Conservation (phyloP, 1,139 yeast species). For the Kodamaea derodonti region DNA sequence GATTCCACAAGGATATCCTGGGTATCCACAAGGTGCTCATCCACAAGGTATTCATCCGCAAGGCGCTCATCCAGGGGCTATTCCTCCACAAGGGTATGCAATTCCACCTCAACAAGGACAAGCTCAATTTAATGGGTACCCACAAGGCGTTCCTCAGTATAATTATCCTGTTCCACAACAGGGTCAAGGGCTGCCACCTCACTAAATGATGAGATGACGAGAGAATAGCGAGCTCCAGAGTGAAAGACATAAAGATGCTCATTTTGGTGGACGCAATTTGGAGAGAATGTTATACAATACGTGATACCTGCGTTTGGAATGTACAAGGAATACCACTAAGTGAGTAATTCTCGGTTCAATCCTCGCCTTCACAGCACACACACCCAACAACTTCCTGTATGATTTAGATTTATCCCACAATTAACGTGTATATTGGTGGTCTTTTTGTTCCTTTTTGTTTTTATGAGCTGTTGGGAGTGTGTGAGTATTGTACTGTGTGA, state of each 20-base stretch:
- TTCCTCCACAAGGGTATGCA: constrained; percentile 4
- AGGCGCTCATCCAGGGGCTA: constrained; percentile 5
- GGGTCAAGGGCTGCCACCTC: constrained; percentile 6
- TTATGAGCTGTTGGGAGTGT: too few species aligned
- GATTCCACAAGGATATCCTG: constrained; percentile 4
- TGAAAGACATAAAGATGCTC: too few species aligned
- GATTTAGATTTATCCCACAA: constrained; percentile 1
- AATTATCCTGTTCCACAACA: constrained; percentile 12
- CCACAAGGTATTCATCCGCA: constrained; percentile 5
- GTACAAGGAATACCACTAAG: too few species aligned
- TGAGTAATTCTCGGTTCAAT: too few species aligned
- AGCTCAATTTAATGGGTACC: constrained; percentile 19
- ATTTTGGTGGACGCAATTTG: too few species aligned
- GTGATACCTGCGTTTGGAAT: too few species aligned
- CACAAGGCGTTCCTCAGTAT: constrained; percentile 16
- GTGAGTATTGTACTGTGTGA: too few species aligned
- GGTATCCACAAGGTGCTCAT: constrained; percentile 1
- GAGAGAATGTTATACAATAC: too few species aligned
- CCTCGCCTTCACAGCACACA: not conserved
- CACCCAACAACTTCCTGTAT: constrained; percentile 1
- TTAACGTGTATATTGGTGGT: not conserved
- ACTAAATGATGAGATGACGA: too few species aligned
- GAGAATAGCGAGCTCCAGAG: too few species aligned
- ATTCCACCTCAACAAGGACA: constrained; percentile 1
- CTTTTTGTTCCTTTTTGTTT: constrained; percentile 2